phyloP scores from a whole-genome alignment of 306 rosid genomes.

The Cucurbita moschata region DNA sequence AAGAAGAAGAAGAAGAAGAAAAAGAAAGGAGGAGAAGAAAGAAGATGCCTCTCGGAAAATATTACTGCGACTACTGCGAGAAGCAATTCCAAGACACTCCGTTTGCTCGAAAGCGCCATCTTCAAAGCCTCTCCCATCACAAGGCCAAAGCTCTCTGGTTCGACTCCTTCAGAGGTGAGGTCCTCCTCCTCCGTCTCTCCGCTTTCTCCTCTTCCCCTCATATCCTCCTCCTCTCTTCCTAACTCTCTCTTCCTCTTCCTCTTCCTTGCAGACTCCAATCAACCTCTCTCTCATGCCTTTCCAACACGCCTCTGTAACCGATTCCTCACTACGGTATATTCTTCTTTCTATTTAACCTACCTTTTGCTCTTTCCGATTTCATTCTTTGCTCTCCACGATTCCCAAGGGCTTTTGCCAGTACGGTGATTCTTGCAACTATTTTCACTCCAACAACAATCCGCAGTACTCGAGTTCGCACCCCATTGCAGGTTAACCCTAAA shows the following conservation, averaged over 20 bases:
- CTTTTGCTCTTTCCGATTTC: not conserved
- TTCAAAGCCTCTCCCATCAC: conserved; percentile 46
- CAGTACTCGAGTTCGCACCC: conserved; percentile 15
- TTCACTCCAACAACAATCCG: conserved; percentile 41
- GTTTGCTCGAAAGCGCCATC: conserved; percentile 57
- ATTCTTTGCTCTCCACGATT: not conserved
- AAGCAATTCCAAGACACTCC: conserved; percentile 68
- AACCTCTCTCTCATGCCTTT: conserved; percentile 11
- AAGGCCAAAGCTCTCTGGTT: conserved; percentile 79
- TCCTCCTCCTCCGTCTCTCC: not conserved
- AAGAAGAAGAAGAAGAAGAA: not conserved
- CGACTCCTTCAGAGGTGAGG: conserved; percentile 54
- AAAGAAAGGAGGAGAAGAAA: not conserved
- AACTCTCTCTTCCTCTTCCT: not conserved
- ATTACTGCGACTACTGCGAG: conserved; percentile 72
- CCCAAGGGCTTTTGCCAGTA: conserved; percentile 48
- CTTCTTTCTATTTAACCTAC: not conserved
- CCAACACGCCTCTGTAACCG: conserved; percentile 40
- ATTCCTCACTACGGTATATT: conserved; percentile 42
- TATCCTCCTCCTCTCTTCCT: not conserved
- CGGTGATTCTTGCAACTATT: conserved; percentile 59
- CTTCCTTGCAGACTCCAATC: conserved; percentile 14
- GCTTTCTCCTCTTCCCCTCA: not conserved
- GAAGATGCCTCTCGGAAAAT: conserved; percentile 39
- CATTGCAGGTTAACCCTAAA: conserved; percentile 13